These are phyloP conservation scores for Emergomyces orientalis DNA, from an alignment of 2,329 filamentous ascomycete species.

Conservation along the genomic window DNA sequence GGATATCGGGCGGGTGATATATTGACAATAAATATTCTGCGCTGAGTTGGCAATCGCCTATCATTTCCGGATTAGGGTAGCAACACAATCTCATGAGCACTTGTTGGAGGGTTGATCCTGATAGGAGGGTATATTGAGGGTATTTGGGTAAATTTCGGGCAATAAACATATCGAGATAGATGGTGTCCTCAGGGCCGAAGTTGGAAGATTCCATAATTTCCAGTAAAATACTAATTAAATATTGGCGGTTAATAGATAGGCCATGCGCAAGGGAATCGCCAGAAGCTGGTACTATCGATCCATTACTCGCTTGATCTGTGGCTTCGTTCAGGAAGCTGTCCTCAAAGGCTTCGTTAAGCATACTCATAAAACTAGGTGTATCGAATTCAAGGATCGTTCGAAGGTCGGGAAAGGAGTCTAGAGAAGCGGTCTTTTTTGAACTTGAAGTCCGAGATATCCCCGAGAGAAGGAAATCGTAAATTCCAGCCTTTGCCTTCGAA, in stretches of 20 bases:
- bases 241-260: conserved; percentile 76
- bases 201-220: conserved; percentile 75
- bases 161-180: conserved; percentile 98
- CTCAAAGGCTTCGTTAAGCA: conserved; percentile 94
- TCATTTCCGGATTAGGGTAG: conserved; percentile 69
- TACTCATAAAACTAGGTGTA: conserved; percentile 83
- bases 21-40: conserved; percentile 89
- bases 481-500: conserved; percentile 67
- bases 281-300: conserved; percentile 45
- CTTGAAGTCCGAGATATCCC: conserved; percentile 59
- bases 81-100: conserved; percentile 75
- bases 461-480: conserved; percentile 92
- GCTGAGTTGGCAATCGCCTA: conserved; percentile 93
- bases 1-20: conserved; percentile 79
- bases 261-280: conserved; percentile 49
- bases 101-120: conserved; percentile 72
- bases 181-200: conserved; percentile 71
- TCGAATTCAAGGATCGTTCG: conserved; percentile 79
- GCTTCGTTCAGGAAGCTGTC: conserved; percentile 84
- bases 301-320: conserved; percentile 52
- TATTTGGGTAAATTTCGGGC: conserved; percentile 94
- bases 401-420: conserved; percentile 77
- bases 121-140: conserved; percentile 85
- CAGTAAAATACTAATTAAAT: conserved; percentile 79
- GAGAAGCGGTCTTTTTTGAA: conserved; percentile 26